Evolutionary conservation across 176 grass and related monocot genomes (phyloP), one percentile per base, ranked within the genome.

Genomic region (Bothriochloa decipiens): DNA sequence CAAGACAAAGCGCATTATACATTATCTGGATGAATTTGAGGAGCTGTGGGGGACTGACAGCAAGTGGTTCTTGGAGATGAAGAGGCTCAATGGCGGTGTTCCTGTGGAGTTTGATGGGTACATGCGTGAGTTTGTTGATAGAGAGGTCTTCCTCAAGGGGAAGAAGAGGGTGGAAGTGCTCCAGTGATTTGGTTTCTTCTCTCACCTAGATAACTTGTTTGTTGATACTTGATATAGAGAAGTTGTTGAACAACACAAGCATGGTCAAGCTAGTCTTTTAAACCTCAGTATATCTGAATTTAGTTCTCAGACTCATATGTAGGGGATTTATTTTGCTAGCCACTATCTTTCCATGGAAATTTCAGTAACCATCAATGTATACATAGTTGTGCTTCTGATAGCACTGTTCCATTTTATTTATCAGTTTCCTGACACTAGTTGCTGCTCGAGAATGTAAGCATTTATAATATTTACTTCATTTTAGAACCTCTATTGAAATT

Each of bases 31-130:
- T 76, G 95, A 89, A 41, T 94, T 78, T 65, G 90, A 86, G 88
- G 88, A 89, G 18, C 74, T 94, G 68, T 97, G 92, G 92, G 86
- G 37, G 15, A 81, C 78, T 43, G 88, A 87, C 62, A 97, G 78
- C 68, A 88, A 88, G 36, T 94, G 95, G 90, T 92, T 89, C 40
- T 72, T 90, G 79, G 95, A 94, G 81, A 94, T 74, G 77, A 94
- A 79, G 86, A 88, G 84, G 53, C 78, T 97, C 76, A 97, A 94
- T 65, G 91, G 86, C 17, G 92, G 95, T 8, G 52, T 97, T 41
- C 82, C 92, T 0, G 86, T 97, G 75, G 86, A 94, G 68, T 94
- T 97, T 50, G 92, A 97, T 63, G 86, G 90, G 10, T 97, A 94
- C 83, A 94, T 97, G 95, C 89, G 75, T 12, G 83, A 75, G 52